Evolutionary conservation across 805 yeast species (phyloP).

Genomic region (Saccharomycopsis selenospora): DNA sequence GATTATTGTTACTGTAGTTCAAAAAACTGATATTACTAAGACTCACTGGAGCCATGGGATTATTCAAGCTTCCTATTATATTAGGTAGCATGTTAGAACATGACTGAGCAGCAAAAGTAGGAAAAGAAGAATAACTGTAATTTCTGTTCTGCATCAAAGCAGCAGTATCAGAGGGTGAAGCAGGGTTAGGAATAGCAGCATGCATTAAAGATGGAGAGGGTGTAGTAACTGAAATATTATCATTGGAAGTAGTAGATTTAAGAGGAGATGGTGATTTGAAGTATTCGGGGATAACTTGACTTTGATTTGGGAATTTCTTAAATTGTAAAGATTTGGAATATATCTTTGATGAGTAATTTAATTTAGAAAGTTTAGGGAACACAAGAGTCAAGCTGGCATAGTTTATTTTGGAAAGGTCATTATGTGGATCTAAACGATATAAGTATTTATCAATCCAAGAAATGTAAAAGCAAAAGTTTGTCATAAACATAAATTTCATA

Average conservation of each 20-base stretch:
- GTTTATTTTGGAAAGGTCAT: conserved; percentile 4
- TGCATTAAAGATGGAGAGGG: neutral
- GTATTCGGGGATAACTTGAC: neutral
- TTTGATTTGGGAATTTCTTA: conserved; percentile 7
- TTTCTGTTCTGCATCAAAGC: neutral
- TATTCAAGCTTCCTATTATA: neutral
- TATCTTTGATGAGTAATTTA: conserved; percentile 5
- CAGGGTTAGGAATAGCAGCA: neutral
- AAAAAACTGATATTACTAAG: neutral
- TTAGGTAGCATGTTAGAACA: no score
- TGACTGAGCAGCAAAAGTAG: neutral
- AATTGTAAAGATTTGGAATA: conserved; percentile 9
- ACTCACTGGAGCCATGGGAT: neutral
- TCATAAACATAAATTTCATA: conserved; percentile 17
- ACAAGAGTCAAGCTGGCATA: conserved; percentile 3
- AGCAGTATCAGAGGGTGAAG: no score
- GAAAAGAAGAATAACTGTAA: neutral
- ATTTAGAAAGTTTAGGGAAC: conserved; percentile 4
- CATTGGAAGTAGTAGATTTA: neutral
- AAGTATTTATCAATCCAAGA: conserved; percentile 17
- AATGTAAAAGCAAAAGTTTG: conserved; percentile 12
- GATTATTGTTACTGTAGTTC: neutral
- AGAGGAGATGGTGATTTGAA: neutral
- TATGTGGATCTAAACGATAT: conserved; percentile 1
- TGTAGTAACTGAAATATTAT: neutral